Base-by-base conservation (phyloP, 2,329 filamentous ascomycete genomes). In the Diplodia seriata region DNA sequence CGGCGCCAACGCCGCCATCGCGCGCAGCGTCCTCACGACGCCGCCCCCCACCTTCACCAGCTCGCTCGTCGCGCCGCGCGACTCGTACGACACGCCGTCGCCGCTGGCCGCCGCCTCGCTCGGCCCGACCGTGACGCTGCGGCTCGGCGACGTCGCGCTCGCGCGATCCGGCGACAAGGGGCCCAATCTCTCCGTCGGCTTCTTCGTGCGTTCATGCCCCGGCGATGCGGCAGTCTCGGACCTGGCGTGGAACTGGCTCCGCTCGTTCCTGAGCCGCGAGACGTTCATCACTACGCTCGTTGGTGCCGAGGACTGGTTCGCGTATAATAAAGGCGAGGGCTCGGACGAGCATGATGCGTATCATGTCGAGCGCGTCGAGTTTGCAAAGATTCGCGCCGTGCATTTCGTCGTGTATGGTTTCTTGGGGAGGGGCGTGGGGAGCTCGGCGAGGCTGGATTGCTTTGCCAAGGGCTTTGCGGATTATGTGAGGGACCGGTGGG, bases 71-170 rank as follows among this genome's bases (percentile, higher is more conserved):
- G 31, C 31, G 7, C 73, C 74, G 18, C 69, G 63, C 23, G 68
- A 70, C 20, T 74, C 68, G 57, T 77, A 78, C 63, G 74, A 77
- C n/a, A 74, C 75, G 1, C 11, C 74, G 2, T 69, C 69, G 12
- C 69, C 72, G 1, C 51, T 69, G 0, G 65, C 70, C 7, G 61
- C 78, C 0, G 31, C 66, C 1, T 72, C 67, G 12, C 76, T 75
- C 55, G 53, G 53, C 3, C 70, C 72, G 1, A 79, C 76, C 0
- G 73, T 74, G 0, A 68, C 70, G 18, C 73, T 77, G 14, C 79
- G 77, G 2, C 72, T 84, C 0, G 82, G 82, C 15, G 80, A 82
- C 61, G 71, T 84, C 15, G 78, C 75, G 7, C 78, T 83, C 23
- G 82, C 78, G 1, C 74, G 83, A 66, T 81, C 81, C 4, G 77